A percentile compares a stretch with the other conserved stretches of the same genome.
These are phyloP conservation scores for Musa balbisiana DNA, from an alignment of 202 grass and related monocot genomes.

Conservation along the genomic window DNA sequence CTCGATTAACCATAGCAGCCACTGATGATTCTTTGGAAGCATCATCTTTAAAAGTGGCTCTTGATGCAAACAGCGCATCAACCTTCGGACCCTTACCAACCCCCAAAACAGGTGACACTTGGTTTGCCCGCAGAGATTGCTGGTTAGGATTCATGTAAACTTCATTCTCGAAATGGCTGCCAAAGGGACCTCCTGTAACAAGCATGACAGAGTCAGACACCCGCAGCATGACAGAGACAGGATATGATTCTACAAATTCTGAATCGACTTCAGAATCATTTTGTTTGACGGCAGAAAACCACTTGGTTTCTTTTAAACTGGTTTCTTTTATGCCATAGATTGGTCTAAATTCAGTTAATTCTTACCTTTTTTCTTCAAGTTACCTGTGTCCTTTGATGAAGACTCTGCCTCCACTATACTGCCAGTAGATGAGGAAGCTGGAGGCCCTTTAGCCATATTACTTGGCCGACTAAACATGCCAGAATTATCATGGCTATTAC, in stretches of 20 bases:
- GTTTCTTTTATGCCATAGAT: slow-evolving; percentile 27
- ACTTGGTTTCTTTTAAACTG: slow-evolving; percentile 35
- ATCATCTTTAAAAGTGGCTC: slow-evolving; percentile 28
- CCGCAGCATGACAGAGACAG: slow-evolving; percentile 18
- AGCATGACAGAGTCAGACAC: slow-evolving; percentile 35
- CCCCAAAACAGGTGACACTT: slow-evolving; percentile 38
- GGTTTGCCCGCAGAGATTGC: slow-evolving; percentile 34
- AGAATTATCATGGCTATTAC: slow-evolving; percentile 60
- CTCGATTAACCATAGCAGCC: slow-evolving; percentile 29
- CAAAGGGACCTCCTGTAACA: slow-evolving; percentile 28
- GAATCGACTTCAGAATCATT: neutral
- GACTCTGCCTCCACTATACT: slow-evolving; percentile 72
- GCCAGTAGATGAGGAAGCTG: slow-evolving; percentile 56
- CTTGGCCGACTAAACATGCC: slow-evolving; percentile 45
- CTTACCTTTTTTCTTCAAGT: slow-evolving; percentile 52
- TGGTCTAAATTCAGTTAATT: slow-evolving; percentile 39
- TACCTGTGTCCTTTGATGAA: slow-evolving; percentile 58
- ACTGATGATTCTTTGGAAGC: slow-evolving; percentile 36
- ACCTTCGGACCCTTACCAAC: slow-evolving; percentile 32
- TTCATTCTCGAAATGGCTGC: slow-evolving; percentile 24
- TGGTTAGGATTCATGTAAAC: slow-evolving; percentile 38
- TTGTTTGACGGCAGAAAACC: slow-evolving; percentile 34
- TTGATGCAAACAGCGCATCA: slow-evolving; percentile 29
- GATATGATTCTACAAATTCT: neutral
- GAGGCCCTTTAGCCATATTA: slow-evolving; percentile 36